Conservation (phyloP, 2,329 filamentous ascomycete species). For the Keithomyces neogunnii region DNA sequence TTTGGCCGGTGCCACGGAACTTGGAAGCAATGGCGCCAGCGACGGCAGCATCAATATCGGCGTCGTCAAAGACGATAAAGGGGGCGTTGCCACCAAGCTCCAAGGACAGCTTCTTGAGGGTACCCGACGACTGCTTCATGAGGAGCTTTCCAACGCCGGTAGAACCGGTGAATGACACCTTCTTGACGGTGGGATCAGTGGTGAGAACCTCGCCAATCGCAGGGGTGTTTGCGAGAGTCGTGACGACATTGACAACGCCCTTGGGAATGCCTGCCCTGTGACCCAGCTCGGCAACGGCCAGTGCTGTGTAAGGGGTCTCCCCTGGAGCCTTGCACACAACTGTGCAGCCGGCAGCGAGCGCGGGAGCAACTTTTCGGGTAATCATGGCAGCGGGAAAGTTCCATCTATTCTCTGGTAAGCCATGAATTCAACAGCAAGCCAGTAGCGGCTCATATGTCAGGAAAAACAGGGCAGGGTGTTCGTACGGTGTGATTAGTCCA, state of each 20-base stretch:
- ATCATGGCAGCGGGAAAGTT: constrained; percentile 80
- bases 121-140: constrained; percentile 81
- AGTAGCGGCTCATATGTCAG: background rate
- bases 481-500: constrained; percentile 67
- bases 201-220: constrained; percentile 72
- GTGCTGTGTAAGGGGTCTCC: constrained; percentile 85
- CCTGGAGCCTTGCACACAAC: constrained; percentile 86
- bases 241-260: constrained; percentile 86
- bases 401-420: constrained; percentile 42
- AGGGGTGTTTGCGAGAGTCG: constrained; percentile 68
- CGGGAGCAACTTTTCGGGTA: constrained; percentile 61
- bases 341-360: constrained; percentile 89
- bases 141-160: constrained; percentile 62
- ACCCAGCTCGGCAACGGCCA: constrained; percentile 80
- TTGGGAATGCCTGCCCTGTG: constrained; percentile 81
- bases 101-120: constrained; percentile 75
- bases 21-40: constrained; percentile 77
- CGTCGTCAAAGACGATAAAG: constrained; percentile 95
- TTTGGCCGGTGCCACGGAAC: constrained; percentile 92
- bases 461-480: no score
- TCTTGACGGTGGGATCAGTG: constrained; percentile 63
- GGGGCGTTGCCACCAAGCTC: constrained; percentile 93
- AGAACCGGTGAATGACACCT: constrained; percentile 89
- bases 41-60: constrained; percentile 79
- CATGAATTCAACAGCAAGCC: background rate